A percentile compares a stretch with the other conserved stretches of the same genome.
Conservation (phyloP, 2,329 filamentous ascomycete species). For the Coleophoma crateriformis region DNA sequence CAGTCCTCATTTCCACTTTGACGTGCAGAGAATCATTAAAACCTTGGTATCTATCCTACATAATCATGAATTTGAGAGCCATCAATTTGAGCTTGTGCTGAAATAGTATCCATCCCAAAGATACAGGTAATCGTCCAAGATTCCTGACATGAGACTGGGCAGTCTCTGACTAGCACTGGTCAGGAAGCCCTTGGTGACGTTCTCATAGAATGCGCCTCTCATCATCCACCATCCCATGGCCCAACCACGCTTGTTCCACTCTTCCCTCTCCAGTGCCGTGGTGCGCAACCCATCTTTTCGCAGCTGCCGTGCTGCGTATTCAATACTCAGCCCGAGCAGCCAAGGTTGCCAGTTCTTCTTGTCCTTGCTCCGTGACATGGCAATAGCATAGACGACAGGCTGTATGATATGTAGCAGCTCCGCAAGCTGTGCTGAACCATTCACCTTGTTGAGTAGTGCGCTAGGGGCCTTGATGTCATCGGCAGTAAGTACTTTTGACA, state of each 20-base stretch:
- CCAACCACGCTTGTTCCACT: conserved; percentile 84
- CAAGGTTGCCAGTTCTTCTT: conserved; percentile 87
- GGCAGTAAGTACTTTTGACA: conserved; percentile 85
- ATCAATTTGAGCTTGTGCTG: conserved; percentile 24
- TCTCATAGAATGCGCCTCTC: conserved; percentile 95
- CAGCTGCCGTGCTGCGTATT: conserved; percentile 85
- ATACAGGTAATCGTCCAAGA: conserved; percentile 95
- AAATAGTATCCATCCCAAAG: conserved; percentile 99
- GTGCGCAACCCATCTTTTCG: conserved; percentile 58
- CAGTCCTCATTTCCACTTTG: no score
- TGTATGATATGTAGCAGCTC: conserved; percentile 90
- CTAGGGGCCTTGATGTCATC: conserved; percentile 95
- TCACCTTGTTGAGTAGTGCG: conserved; percentile 76
- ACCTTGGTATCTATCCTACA: no score
- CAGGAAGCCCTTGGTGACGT: conserved; percentile 74
- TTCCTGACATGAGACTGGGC: conserved; percentile 71
- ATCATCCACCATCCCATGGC: conserved; percentile 92
- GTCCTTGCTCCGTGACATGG: conserved; percentile 64
- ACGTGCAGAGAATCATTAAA: no score
- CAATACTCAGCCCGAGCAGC: conserved; percentile 78
- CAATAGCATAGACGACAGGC: conserved; percentile 79
- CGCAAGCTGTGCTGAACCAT: conserved; percentile 68
- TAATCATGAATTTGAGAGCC: conserved; percentile 14
- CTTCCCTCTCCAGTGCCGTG: conserved; percentile 83
- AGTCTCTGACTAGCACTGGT: conserved; percentile 36